A percentile compares a stretch with the other conserved stretches of the same genome.
These are phyloP conservation scores for Athelia sp. DNA, from an alignment of 1,284 basidiomycete species.

Conservation along the genomic window DNA sequence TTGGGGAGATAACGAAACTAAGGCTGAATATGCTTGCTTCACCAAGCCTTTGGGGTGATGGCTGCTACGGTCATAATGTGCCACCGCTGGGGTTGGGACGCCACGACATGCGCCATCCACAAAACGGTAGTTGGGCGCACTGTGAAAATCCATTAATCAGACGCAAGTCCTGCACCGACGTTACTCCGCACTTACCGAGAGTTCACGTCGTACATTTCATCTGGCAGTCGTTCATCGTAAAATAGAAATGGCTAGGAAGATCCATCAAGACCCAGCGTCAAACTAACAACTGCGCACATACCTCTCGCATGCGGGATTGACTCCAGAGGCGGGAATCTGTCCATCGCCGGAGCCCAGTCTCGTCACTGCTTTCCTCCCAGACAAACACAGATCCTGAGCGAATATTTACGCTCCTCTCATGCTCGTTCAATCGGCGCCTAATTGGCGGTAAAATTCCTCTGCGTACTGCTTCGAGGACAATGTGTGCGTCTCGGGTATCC, in stretches of 20 bases:
- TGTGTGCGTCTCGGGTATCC: constrained; percentile 58
- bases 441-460: constrained; percentile 46
- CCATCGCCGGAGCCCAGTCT: constrained; percentile 55
- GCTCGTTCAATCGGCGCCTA: constrained; percentile 50
- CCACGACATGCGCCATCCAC: constrained; percentile 49
- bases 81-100: constrained; percentile 47
- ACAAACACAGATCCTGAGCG: constrained; percentile 59
- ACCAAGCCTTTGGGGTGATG: constrained; percentile 50
- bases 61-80: constrained; percentile 52
- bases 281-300: constrained; percentile 15
- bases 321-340: constrained; percentile 66
- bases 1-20: constrained; percentile 42
- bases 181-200: constrained; percentile 29
- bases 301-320: constrained; percentile 61
- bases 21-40: constrained; percentile 63
- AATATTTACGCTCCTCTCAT: constrained; percentile 50
- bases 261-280: not conserved
- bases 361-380: constrained; percentile 63
- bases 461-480: constrained; percentile 54
- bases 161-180: constrained; percentile 4
- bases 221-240: constrained; percentile 57
- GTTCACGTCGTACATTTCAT: constrained; percentile 31
- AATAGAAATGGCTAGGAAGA: constrained; percentile 52
- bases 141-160: constrained; percentile 17
- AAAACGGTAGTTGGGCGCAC: constrained; percentile 47